Base-by-base conservation (phyloP, 2,329 filamentous ascomycete genomes). In the Sclerotinia trifoliorum region DNA sequence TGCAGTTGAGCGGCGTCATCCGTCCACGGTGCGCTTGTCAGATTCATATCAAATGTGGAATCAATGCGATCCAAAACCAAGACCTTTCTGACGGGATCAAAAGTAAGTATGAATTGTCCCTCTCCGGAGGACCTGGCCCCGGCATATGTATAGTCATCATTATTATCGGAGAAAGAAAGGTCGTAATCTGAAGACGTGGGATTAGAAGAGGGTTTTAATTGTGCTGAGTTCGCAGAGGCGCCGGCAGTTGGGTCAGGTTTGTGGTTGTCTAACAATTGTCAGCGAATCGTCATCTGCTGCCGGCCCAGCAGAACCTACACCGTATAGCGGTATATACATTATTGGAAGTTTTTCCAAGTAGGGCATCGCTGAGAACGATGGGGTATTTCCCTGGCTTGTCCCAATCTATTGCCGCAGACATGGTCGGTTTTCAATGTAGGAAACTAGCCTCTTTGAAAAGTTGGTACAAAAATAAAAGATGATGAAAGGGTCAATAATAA, bases 11-110 rank as follows among this genome's bases (percentile, higher is more conserved):
- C 85, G 65, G 84, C 79, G 72, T 92, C 86, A 66, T 83, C 81
- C 74, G 90, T 89, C 72, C 83, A 85, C 2, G 90, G 91, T 19
- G 88, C 88, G 67, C 85, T 87, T 65, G 86, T 88, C 66, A 97
- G 80, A 78, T 97, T 97, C 89, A 97, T 94, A 75, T 92, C 89
- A 79, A 96, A 90, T 51, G 89, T 88, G n/a, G 89, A 90, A 76
- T 92, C 87, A 66, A 97, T 82, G 64, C 88, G 88, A 80, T 97
- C 93, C 66, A 97, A 84, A 39, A 95, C 88, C 73, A 95, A 95
- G 67, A 85, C 89, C 75, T 94, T 88, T 65, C 87, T 88, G 24
- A 83, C 81, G 11, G 89, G 84, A 78, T 96, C 91, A 76, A 94
- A 95, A 68, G 94, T 85, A 64, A 96, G 84, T 49, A 89, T 85